phyloP scores from a whole-genome alignment of 371 early-diverging fungal genomes.

The Mortierella sp. region DNA sequence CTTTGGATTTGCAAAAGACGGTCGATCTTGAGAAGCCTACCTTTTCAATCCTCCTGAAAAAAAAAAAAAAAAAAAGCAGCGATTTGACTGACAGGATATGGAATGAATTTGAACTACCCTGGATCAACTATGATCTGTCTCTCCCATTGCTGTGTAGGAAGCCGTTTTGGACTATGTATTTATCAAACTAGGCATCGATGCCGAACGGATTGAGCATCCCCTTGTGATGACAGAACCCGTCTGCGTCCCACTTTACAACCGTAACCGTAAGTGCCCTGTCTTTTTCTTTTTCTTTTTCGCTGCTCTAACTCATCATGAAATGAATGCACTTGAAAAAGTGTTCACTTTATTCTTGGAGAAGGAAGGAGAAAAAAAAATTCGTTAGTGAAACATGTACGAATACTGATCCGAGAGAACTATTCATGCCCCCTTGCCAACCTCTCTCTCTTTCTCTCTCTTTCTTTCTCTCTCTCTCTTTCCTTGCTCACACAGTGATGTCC shows the following conservation, averaged over 20 bases:
- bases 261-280: constrained; percentile 64
- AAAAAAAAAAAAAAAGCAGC: too few species aligned
- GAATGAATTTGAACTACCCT: too few species aligned
- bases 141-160: constrained; percentile 67
- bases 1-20: background rate
- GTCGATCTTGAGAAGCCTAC: background rate
- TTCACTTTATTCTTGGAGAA: background rate
- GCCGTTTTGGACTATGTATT: constrained; percentile 87
- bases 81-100: too few species aligned
- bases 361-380: too few species aligned
- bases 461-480: background rate
- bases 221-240: constrained; percentile 88
- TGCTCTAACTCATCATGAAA: too few species aligned
- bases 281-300: background rate
- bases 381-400: too few species aligned
- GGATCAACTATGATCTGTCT: too few species aligned
- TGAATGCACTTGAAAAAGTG: background rate
- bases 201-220: constrained; percentile 75
- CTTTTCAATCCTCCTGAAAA: too few species aligned
- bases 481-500: constrained; percentile 66
- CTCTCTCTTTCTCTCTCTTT: background rate
- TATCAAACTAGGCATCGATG: constrained; percentile 78
- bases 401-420: too few species aligned
- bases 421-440: background rate
- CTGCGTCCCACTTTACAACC: constrained; percentile 78